Base-by-base conservation (phyloP, 768 basidiomycete genomes). In the Lyophyllum semitale region DNA sequence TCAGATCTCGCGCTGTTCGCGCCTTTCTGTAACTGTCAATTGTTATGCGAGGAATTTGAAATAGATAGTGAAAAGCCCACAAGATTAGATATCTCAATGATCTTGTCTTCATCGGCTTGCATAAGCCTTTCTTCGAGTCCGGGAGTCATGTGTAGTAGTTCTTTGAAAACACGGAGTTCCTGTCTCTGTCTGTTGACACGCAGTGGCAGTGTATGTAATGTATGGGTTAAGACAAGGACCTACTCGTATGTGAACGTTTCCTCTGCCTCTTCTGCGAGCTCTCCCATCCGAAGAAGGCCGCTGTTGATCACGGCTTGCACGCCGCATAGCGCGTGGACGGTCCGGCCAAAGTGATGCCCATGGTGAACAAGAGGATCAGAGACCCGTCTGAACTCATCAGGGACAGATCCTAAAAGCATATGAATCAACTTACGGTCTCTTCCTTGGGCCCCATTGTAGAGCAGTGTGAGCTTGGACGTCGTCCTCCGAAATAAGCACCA, bases 301-400 rank as follows among this genome's bases (percentile, higher is more conserved):
- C 33, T 40, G 13, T 11, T 18, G 8, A 55, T 11, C 25, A 55
- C 18, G n/a, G 38, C 18, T 9, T 55, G 40, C 20, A 55, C 30
- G 15, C 32, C 43, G 32, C 48, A 55, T 13, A 55, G 30, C 3
- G 41, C 48, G 44, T 49, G 48, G 4, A 55, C 37, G 6, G 54
- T 44, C 8, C 30, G 48, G 27, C 48, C 48, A 43, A 55, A 55
- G 22, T 55, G 54, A 12, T 48, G 23, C 9, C 54, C 54, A 45
- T 42, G 42, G 35, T 50, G 48, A 35, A 44, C 48, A 7, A 50
- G 42, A 23, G 54, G 47, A 26, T 42, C 32, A n/a, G n/a, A n/a
- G n/a, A n/a, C n/a, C n/a, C n/a, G n/a, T n/a, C n/a, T n/a, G n/a
- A n/a, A n/a, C n/a, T n/a, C n/a, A n/a, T n/a, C n/a, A n/a, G n/a